Conservation (phyloP, 2,329 filamentous ascomycete species). For the Hypoxylon sp. region DNA sequence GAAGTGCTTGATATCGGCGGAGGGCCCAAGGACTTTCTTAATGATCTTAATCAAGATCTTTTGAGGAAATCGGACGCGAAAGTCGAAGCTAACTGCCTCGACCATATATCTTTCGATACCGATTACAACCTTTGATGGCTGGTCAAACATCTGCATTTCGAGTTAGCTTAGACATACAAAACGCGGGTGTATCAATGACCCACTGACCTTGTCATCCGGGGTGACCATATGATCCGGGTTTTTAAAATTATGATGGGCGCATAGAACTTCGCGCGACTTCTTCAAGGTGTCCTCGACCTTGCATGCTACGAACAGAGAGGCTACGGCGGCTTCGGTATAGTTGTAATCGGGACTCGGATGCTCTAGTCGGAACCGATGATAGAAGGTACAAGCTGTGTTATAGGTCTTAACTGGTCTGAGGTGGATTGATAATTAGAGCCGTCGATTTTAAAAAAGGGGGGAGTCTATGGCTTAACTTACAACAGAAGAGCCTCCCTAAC, state of each 20-base stretch:
- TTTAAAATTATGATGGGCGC: slow-evolving; percentile 90
- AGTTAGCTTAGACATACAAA: slow-evolving; percentile 21
- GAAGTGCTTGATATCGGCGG: slow-evolving; percentile 68
- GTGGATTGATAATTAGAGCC: slow-evolving; percentile 12
- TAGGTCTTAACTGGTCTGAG: slow-evolving; percentile 88
- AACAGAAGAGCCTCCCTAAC: slow-evolving; percentile 84
- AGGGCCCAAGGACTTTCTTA: slow-evolving; percentile 66
- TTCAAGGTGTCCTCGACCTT: slow-evolving; percentile 99
- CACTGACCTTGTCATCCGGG: slow-evolving; percentile 83
- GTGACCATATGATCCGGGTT: slow-evolving; percentile 76
- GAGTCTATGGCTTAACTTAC: slow-evolving; percentile 64
- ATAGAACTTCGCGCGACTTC: slow-evolving; percentile 93
- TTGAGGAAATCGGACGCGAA: slow-evolving; percentile 89
- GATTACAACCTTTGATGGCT: slow-evolving; percentile 83
- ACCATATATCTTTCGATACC: slow-evolving; percentile 93
- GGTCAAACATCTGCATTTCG: slow-evolving; percentile 79
- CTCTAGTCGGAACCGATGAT: slow-evolving; percentile 90
- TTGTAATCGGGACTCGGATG: slow-evolving; percentile 90
- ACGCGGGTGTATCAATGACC: slow-evolving; percentile 12
- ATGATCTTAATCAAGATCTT: slow-evolving; percentile 86
- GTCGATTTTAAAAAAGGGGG: neutral
- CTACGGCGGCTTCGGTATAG: slow-evolving; percentile 87
- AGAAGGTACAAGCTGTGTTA: slow-evolving; percentile 92
- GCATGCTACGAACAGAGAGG: slow-evolving; percentile 91
- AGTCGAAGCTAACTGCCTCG: slow-evolving; percentile 94